Evolutionary conservation across 2,329 filamentous ascomycete genomes (phyloP), one percentile per base, ranked within the genome.

Genomic region (Colletotrichum nymphaeae): DNA sequence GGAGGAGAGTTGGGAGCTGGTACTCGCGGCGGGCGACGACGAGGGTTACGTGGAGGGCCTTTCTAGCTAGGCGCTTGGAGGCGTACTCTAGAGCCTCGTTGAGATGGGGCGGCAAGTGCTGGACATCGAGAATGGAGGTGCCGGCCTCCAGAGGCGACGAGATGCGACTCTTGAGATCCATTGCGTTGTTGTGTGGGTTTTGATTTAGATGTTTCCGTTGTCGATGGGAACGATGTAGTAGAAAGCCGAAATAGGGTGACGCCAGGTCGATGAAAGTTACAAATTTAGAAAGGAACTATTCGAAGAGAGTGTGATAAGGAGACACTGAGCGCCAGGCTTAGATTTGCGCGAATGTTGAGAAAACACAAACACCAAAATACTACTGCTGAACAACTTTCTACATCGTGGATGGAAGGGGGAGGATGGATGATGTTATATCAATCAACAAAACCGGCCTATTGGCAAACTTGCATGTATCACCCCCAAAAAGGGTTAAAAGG

Each of bases 131-230:
- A 67, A 92, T 83, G 24, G 90, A 92, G 55, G 84, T 83, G 22
- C 90, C 90, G 32, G 90, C 90, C 84, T 92, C 91, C 69, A 93
- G 86, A 16, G 91, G 90, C 63, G 89, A 87, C 1, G 90, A 92
- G 77, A 92, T 92, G 69, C 83, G 84, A 68, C 86, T 83, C 81
- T 90, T 92, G 78, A 88, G 83, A 52, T 84, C 78, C 84, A 88
- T 87, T 42, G 35, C 78, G 52, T 12, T 37, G 30, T 69, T 52
- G 78, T 74, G 77, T 80, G 81, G 12, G 42, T 35, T 22, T 32
- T 59, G 26, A 26, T 58, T 76, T 64, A 42, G n/a, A 30, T 22
- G 26, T 76, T 46, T 59, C 24, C 16, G 42, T 42, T 59, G n/a
- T 49, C 24, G 28, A 60, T 32, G 52, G n/a, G 26, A 35, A 22